Evolutionary conservation across 2,329 filamentous ascomycete species (phyloP).

Genomic region (Fusarium sp.): DNA sequence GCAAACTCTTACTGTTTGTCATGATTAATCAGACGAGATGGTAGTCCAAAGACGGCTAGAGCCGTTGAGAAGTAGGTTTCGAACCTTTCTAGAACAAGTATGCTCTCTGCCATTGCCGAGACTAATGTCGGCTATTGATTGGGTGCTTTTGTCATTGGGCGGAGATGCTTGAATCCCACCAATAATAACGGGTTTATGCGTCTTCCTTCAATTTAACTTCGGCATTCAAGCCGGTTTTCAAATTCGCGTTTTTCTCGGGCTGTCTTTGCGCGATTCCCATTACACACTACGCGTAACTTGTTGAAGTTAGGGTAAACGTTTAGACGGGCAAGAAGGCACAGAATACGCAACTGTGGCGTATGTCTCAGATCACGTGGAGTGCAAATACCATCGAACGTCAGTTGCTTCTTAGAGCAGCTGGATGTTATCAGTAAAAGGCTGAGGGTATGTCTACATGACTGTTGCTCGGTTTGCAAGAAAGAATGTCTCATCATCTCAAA

Average conservation of each 20-base stretch:
- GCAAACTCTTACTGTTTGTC: not conserved
- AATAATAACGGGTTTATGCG: rapidly evolving
- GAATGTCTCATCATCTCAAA: rapidly evolving
- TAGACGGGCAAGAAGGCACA: not conserved
- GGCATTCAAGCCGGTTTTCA: not conserved
- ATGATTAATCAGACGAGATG: not conserved
- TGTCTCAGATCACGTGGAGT: too few relatives aligned
- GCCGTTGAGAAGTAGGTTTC: not conserved
- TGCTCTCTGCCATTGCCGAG: not conserved
- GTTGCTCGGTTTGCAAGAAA: rapidly evolving
- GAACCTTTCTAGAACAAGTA: not conserved
- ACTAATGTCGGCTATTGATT: not conserved
- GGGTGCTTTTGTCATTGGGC: rapidly evolving
- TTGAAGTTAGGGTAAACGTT: not conserved
- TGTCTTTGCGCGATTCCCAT: too few relatives aligned
- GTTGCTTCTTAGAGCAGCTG: too few relatives aligned
- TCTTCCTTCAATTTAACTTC: not conserved
- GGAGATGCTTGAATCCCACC: not conserved
- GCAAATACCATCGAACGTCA: not conserved
- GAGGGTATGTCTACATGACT: rapidly evolving
- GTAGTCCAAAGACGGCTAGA: not conserved
- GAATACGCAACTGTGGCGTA: not conserved
- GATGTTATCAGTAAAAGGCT: rapidly evolving
- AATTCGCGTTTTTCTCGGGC: not conserved
- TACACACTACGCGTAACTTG: too few relatives aligned